phyloP scores from a whole-genome alignment of 164 flowering plant genomes.

The Vitis rupestris region DNA sequence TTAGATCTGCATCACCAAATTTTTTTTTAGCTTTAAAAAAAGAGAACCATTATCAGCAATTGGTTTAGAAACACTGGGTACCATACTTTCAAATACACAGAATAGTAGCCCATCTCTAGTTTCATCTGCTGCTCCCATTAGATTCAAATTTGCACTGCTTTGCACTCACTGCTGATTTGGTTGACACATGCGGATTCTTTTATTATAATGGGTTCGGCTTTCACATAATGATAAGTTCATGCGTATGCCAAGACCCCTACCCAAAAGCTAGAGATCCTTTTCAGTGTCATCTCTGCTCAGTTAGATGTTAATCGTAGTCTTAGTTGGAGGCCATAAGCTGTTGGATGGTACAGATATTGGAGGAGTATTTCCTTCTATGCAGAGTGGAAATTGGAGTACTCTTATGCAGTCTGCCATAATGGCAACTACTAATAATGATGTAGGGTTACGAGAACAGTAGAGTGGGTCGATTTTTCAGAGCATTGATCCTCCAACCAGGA shows the following conservation, averaged over 20 bases:
- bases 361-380: conserved; percentile 29
- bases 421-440: conserved; percentile 36
- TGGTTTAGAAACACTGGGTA: conserved; percentile 23
- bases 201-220: too few species aligned
- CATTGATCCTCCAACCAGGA: conserved; percentile 15
- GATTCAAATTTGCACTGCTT: too few species aligned
- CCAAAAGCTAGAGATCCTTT: too few species aligned
- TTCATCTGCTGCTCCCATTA: conserved; percentile 27
- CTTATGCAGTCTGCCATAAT: conserved; percentile 54
- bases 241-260: too few species aligned
- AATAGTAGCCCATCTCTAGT: conserved; percentile 21
- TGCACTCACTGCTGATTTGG: too few species aligned
- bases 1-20: conserved; percentile 35
- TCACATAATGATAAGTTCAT: too few species aligned
- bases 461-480: conserved; percentile 22
- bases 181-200: too few species aligned
- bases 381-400: conserved; percentile 57
- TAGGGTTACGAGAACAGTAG: conserved; percentile 32
- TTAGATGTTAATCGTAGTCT: too few species aligned
- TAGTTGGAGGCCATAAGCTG: conserved; percentile 10
- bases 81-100: conserved; percentile 19
- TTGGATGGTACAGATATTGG: conserved; percentile 22
- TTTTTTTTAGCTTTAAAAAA: conserved; percentile 32
- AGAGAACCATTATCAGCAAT: conserved; percentile 32
- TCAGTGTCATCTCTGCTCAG: too few species aligned